Evolutionary conservation across 192 early-diverging fungal genomes (phyloP).

Genomic region (Mortierella alpina): DNA sequence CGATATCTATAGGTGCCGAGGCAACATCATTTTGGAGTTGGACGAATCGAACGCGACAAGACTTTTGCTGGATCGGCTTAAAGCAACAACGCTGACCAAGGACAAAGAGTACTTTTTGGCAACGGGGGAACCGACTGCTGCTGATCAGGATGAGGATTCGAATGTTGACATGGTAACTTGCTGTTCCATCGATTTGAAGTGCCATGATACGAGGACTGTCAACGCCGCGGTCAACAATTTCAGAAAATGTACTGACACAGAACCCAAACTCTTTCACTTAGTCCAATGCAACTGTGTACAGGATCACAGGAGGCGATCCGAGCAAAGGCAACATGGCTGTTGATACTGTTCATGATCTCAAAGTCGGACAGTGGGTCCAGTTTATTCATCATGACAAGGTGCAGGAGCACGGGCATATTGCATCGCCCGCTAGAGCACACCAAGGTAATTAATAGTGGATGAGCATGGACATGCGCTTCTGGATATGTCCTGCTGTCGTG

Average conservation of each 20-base stretch:
- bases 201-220: not conserved
- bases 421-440: not conserved
- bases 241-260: too few species aligned
- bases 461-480: too few species aligned
- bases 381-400: conserved; percentile 45
- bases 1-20: conserved; percentile 47
- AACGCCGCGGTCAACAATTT: too few species aligned
- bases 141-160: not conserved
- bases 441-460: not conserved
- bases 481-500: too few species aligned
- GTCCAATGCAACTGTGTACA: conserved; percentile 41
- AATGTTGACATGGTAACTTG: conserved; percentile 34
- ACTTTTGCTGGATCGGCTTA: conserved; percentile 57
- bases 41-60: conserved; percentile 61
- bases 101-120: conserved; percentile 67
- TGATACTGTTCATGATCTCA: conserved; percentile 62
- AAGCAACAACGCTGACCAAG: conserved; percentile 54
- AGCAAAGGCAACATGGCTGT: conserved; percentile 67
- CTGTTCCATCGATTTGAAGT: not conserved
- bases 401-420: conserved; percentile 17
- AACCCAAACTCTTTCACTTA: not conserved
- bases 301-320: conserved; percentile 68
- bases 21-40: conserved; percentile 68
- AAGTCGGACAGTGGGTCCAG: conserved; percentile 61
- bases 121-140: conserved; percentile 22